Evolutionary conservation across 257 asterid genomes (phyloP).

Genomic region (Catharanthus roseus): DNA sequence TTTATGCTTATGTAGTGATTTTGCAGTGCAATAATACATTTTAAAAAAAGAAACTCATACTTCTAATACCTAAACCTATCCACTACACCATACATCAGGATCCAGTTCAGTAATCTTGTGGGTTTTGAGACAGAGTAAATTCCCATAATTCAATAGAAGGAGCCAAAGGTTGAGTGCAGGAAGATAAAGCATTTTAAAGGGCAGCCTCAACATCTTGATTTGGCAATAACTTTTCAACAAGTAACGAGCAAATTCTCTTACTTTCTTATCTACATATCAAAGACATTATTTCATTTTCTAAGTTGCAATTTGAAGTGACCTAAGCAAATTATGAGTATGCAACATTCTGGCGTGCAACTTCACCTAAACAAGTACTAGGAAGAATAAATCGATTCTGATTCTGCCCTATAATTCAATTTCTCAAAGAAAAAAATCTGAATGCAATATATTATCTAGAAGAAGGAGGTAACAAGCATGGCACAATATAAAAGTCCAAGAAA

Average conservation of each 20-base stretch:
- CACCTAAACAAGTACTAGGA: neutral
- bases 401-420: neutral
- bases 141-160: neutral
- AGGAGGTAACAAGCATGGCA: slow-evolving; percentile 2
- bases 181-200: neutral
- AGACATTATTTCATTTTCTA: neutral
- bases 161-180: neutral
- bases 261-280: neutral
- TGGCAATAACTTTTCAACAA: neutral
- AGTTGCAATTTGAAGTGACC: neutral
- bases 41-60: neutral
- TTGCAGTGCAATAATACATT: neutral
- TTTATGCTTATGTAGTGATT: neutral
- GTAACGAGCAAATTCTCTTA: too few relatives aligned
- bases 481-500: neutral
- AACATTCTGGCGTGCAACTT: neutral
- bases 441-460: neutral
- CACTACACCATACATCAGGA: neutral
- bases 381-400: neutral
- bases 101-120: neutral
- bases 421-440: neutral
- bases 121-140: neutral
- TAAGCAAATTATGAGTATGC: neutral
- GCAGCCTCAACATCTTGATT: neutral
- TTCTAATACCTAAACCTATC: neutral